Evolutionary conservation across 1,139 yeast species (phyloP), one percentile per base, ranked within the genome.

Genomic region (Yueomyces sp.): DNA sequence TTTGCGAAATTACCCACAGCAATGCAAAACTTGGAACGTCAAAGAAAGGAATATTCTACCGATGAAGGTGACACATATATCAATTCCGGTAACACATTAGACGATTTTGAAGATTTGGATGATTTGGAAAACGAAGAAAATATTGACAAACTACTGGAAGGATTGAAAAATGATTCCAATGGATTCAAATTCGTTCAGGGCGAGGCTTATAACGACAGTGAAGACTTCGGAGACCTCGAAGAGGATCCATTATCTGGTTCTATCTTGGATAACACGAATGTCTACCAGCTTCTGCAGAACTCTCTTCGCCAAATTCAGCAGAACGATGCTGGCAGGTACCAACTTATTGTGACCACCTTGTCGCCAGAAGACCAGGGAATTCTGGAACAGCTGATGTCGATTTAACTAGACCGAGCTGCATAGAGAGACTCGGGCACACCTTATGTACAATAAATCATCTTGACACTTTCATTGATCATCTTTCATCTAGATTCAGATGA

Each of bases 241-340:
- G 96, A 87, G 54, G 96, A 91, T 61, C 89, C 95, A 3, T 70
- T 85, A 50, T 75, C 82, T 3, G 78, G 81, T 41, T 81, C 87
- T 2, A 80, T 95, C 1, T 66, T 91, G 46, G 97, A 91, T 54
- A 65, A 67, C 37, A 64, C 89, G 37, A 79, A 89, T 54, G 75
- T 86, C 6, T 79, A 76, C 54, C 60, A 63, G 4, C 66, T 70
- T 4, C 70, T 78, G 56, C 69, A 74, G 48, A 68, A 70, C 26
- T 54, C 60, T 1, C 45, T 60, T 11, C n/a, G 39, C 2, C 39
- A 46, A 6, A 44, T 63, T 27, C 65, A 69, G 49, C 53, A 53
- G 19, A 46, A 54, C 1, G 70, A 69, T 44, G 39, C 54, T 2
- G 50, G 47, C 3, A 68, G 63, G 47, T 70, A 70, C 51, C 51